Percentiles rank a stretch among this genome's conserved stretches.
Evolutionary conservation across 768 basidiomycete species (phyloP).

Genomic region (Trametes meyenii): DNA sequence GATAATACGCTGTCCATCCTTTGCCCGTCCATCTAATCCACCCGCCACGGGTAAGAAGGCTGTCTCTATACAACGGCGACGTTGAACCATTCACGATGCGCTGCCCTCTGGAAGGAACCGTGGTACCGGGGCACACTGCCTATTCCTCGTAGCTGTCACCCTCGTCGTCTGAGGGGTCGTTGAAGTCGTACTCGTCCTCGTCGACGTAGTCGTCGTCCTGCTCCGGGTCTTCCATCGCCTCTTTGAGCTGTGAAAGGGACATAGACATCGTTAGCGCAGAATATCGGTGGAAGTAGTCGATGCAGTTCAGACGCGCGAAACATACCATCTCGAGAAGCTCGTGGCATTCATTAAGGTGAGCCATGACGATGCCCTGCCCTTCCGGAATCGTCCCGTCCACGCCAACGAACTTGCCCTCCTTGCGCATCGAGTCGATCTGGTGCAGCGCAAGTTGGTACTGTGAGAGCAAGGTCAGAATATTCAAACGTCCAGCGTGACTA

Average conservation of each 20-base stretch:
- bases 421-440: constrained; percentile 92
- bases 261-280: background rate
- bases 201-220: constrained; percentile 44
- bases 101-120: background rate
- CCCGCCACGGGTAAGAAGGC: background rate
- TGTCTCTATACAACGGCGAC: background rate
- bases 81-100: background rate
- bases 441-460: constrained; percentile 94
- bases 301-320: background rate
- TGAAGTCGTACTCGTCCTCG: constrained; percentile 26
- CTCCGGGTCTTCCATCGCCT: constrained; percentile 77
- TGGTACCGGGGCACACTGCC: constrained; percentile 1
- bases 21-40: background rate
- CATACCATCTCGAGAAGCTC: constrained; percentile 91
- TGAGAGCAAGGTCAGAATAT: constrained; percentile 1
- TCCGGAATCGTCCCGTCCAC: constrained; percentile 90
- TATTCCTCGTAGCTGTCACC: constrained; percentile 14
- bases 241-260: constrained; percentile 65
- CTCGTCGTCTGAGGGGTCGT: constrained; percentile 16
- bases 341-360: constrained; percentile 94
- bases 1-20: background rate
- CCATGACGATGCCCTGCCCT: constrained; percentile 95
- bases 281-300: background rate
- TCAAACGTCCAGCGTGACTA: background rate
- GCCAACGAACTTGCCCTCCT: constrained; percentile 92